Conservation (phyloP, 2,329 filamentous ascomycete genomes). For the Leptosphaerulina australis region DNA sequence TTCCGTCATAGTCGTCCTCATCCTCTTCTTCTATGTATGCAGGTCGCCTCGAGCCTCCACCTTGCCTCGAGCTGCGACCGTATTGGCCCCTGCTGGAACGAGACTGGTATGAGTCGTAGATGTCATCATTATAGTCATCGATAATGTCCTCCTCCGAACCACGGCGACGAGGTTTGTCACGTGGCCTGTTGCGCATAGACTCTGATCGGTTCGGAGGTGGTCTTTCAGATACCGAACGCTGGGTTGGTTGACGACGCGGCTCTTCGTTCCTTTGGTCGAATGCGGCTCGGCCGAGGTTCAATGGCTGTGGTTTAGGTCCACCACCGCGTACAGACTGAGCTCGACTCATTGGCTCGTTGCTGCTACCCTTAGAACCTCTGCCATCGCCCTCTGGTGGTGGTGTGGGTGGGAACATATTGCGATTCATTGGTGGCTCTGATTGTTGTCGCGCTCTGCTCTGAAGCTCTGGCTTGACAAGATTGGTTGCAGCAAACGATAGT, state of each 20-base stretch:
- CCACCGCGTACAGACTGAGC: constrained; percentile 57
- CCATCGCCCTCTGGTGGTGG: constrained; percentile 90
- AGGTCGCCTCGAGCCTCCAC: constrained; percentile 54
- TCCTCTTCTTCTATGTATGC: constrained; percentile 82
- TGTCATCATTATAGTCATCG: constrained; percentile 65
- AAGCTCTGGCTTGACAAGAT: constrained; percentile 86
- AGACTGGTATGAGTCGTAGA: constrained; percentile 68
- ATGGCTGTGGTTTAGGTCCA: constrained; percentile 55
- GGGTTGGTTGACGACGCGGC: constrained; percentile 46
- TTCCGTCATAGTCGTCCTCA: constrained; percentile 72
- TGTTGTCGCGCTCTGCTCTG: constrained; percentile 77
- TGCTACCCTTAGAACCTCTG: constrained; percentile 35
- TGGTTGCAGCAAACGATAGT: constrained; percentile 89
- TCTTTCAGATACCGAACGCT: constrained; percentile 54
- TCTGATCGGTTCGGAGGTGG: constrained; percentile 48
- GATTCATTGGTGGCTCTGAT: constrained; percentile 78
- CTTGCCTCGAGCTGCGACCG: constrained; percentile 36
- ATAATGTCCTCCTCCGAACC: constrained; percentile 55
- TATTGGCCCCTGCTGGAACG: constrained; percentile 36
- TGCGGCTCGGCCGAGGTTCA: constrained; percentile 57
- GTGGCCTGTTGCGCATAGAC: constrained; percentile 39
- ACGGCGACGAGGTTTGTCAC: constrained; percentile 40
- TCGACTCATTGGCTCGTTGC: constrained; percentile 51
- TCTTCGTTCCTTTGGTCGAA: constrained; percentile 51
- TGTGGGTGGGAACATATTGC: constrained; percentile 95